Evolutionary conservation across 2,329 filamentous ascomycete species (phyloP).

Genomic region (Chrysoporthe cubensis): DNA sequence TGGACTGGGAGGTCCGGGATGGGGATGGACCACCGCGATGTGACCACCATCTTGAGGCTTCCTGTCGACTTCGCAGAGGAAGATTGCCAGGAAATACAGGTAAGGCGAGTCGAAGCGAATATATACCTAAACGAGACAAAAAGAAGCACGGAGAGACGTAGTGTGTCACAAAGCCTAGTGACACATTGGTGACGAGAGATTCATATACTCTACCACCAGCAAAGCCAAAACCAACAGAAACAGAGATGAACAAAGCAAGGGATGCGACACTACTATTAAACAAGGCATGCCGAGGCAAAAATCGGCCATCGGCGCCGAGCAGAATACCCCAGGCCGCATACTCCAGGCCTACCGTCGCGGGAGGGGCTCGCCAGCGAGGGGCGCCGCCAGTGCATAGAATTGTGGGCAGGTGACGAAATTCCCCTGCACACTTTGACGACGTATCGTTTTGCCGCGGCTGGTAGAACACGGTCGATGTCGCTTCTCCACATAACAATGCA

Average conservation of each 20-base stretch:
- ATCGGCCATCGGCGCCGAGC: conserved; percentile 1
- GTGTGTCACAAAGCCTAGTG: neutral
- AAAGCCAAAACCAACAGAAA: neutral
- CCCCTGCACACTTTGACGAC: neutral
- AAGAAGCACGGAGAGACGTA: neutral
- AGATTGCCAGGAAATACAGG: neutral
- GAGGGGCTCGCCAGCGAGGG: neutral
- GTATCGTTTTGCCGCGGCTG: neutral
- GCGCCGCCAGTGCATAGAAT: neutral
- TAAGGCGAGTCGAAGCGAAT: neutral
- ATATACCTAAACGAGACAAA: neutral
- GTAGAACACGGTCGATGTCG: neutral
- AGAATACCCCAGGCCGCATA: neutral
- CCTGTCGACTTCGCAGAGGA: neutral
- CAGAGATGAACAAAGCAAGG: neutral
- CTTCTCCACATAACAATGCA: neutral
- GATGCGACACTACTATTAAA: neutral
- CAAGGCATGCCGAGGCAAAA: neutral
- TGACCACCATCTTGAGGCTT: conserved; percentile 46
- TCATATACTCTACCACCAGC: neutral
- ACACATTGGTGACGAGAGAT: neutral
- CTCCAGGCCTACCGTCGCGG: neutral
- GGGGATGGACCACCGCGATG: conserved; percentile 49
- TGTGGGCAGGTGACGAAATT: conserved; percentile 4
- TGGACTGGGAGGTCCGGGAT: conserved; percentile 56